Conservation (phyloP, 805 yeast genomes). For the Starmera dryadoides region DNA sequence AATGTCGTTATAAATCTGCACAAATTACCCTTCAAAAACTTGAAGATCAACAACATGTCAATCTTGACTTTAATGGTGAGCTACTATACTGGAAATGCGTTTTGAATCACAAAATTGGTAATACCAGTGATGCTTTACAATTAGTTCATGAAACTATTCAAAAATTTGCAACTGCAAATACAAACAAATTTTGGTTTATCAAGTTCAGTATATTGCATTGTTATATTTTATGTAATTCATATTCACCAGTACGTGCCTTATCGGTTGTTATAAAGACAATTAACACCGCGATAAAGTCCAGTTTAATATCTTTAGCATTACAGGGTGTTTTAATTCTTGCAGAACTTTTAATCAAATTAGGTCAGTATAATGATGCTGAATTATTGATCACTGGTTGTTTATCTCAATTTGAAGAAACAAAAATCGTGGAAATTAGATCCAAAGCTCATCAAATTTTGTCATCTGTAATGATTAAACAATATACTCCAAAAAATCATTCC, state of each 20-base stretch:
- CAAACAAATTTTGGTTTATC: conserved; percentile 36
- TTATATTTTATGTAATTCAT: conserved; percentile 32
- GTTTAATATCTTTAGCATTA: conserved; percentile 35
- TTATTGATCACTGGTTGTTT: conserved; percentile 32
- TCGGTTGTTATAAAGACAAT: conserved; percentile 43
- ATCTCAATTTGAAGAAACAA: conserved; percentile 36
- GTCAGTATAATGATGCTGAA: conserved; percentile 36
- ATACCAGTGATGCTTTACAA: conserved; percentile 14
- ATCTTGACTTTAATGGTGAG: conserved; percentile 24
- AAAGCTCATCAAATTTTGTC: conserved; percentile 29
- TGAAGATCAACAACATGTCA: conserved; percentile 14
- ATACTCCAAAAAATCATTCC: neutral
- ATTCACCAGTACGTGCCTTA: conserved; percentile 41
- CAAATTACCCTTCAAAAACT: conserved; percentile 15
- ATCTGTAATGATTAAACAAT: conserved; percentile 14
- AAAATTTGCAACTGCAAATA: conserved; percentile 15
- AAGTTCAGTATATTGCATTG: conserved; percentile 42
- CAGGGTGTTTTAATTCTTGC: conserved; percentile 42
- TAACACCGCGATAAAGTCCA: conserved; percentile 37
- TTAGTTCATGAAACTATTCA: conserved; percentile 16
- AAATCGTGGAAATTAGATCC: conserved; percentile 31
- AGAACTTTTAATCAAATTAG: conserved; percentile 34
- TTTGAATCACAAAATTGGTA: conserved; percentile 16
- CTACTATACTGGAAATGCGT: conserved; percentile 17
- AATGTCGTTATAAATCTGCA: conserved; percentile 19